A percentile compares a stretch with the other conserved stretches of the same genome.
Conservation (phyloP, 1,284 basidiomycete species). For the Agaricales sp. region DNA sequence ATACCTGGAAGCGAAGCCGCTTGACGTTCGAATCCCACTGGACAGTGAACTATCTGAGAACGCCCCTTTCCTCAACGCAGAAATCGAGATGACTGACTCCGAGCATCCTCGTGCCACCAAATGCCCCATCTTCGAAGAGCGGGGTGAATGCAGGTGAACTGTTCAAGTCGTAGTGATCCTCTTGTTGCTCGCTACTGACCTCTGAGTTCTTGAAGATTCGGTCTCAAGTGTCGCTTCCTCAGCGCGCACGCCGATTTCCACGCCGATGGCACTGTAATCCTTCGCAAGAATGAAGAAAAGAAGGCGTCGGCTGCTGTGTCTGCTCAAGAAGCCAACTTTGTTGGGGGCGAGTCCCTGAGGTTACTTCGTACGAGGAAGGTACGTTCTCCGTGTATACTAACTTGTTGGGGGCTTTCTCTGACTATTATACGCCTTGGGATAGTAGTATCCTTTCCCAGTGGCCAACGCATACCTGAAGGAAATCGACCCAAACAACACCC, state of each 20-base stretch:
- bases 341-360: slow-evolving; percentile 46
- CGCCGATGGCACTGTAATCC: slow-evolving; percentile 29
- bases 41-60: slow-evolving; percentile 26
- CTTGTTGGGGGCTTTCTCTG: slow-evolving; percentile 1
- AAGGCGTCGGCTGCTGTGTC: slow-evolving; percentile 38
- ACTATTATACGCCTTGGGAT: slow-evolving; percentile 3
- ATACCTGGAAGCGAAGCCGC: slow-evolving; percentile 72
- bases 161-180: too few species aligned
- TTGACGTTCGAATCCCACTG: slow-evolving; percentile 57
- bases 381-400: slow-evolving; percentile 9
- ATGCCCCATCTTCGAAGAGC: slow-evolving; percentile 69
- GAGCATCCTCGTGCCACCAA: slow-evolving; percentile 22
- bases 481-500: slow-evolving; percentile 31
- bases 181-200: background rate
- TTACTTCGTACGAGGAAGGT: slow-evolving; percentile 61
- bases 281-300: slow-evolving; percentile 48
- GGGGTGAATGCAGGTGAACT: slow-evolving; percentile 68
- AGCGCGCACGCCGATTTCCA: slow-evolving; percentile 55
- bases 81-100: background rate
- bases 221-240: slow-evolving; percentile 88
- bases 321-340: slow-evolving; percentile 69
- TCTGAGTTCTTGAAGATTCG: slow-evolving; percentile 34
- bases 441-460: slow-evolving; percentile 57
- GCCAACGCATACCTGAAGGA: slow-evolving; percentile 60
- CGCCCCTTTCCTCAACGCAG: slow-evolving; percentile 39